A percentile compares a stretch with the other conserved stretches of the same genome.
Evolutionary conservation across 2,329 filamentous ascomycete species (phyloP).

Genomic region (Fusarium siculi): DNA sequence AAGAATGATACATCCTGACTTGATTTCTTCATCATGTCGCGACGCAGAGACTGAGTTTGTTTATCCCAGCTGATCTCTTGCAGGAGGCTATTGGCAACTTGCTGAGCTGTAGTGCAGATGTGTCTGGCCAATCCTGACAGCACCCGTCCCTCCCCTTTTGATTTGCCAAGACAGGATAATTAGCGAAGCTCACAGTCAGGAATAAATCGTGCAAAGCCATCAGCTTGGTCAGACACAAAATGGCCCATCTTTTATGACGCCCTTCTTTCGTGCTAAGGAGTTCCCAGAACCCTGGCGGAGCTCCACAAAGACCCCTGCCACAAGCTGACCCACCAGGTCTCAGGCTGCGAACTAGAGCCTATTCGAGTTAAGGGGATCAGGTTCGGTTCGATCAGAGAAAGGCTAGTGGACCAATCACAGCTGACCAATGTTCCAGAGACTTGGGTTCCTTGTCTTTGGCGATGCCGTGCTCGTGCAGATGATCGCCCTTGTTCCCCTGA

Average conservation of each 20-base stretch:
- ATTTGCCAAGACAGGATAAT: slow-evolving; percentile 12
- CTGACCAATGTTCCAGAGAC: not conserved
- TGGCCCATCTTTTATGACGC: slow-evolving; percentile 28
- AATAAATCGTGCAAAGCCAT: slow-evolving; percentile 14
- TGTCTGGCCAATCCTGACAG: slow-evolving; percentile 31
- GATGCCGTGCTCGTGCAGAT: slow-evolving; percentile 3
- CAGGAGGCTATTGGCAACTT: slow-evolving; percentile 18
- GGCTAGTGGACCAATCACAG: slow-evolving; percentile 17
- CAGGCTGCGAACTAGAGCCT: slow-evolving; percentile 32
- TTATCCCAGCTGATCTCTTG: slow-evolving; percentile 9
- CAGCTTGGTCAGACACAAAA: not conserved
- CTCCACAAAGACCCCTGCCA: slow-evolving; percentile 10
- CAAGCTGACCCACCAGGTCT: slow-evolving; percentile 29
- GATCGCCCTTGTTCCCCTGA: slow-evolving; percentile 24
- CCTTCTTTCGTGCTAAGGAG: not conserved
- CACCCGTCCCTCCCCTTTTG: slow-evolving; percentile 33
- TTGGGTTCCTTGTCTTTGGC: slow-evolving; percentile 14
- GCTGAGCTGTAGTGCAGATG: slow-evolving; percentile 11
- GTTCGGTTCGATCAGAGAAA: slow-evolving; percentile 6
- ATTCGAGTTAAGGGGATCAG: slow-evolving; percentile 4
- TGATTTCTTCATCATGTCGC: not conserved
- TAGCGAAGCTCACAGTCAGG: not conserved
- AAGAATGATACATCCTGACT: slow-evolving; percentile 1
- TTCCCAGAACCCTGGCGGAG: not conserved
- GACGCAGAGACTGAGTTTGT: not conserved